A percentile compares a stretch with the other conserved stretches of the same genome.
These are phyloP conservation scores for Nicotiana undulata DNA, from an alignment of 257 asterid species.

Conservation along the genomic window DNA sequence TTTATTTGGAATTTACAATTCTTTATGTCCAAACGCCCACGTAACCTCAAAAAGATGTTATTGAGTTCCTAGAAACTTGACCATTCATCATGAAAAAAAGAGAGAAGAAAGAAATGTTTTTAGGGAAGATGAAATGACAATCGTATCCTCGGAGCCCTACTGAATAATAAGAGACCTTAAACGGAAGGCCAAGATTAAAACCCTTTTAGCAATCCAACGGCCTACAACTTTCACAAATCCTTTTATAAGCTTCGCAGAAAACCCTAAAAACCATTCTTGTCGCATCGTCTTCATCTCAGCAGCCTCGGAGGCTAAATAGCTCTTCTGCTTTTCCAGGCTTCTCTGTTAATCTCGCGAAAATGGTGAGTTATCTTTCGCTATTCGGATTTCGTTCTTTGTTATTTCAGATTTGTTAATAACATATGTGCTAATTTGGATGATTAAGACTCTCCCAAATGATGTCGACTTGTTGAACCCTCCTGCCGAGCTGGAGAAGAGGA, in stretches of 20 bases:
- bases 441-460: slow-evolving; percentile 23
- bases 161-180: neutral
- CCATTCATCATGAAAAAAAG: too few relatives aligned
- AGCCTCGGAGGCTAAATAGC: neutral
- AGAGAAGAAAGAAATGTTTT: too few relatives aligned
- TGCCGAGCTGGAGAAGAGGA: slow-evolving; percentile 16
- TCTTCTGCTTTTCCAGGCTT: neutral
- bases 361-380: neutral
- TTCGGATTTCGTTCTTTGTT: neutral
- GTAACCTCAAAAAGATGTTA: too few relatives aligned
- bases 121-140: neutral
- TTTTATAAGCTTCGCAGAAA: neutral
- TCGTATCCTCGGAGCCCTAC: neutral
- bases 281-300: neutral
- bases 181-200: neutral
- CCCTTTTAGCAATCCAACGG: neutral
- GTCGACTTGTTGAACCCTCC: slow-evolving; percentile 26
- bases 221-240: neutral
- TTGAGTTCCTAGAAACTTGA: too few relatives aligned
- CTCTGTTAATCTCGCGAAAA: neutral
- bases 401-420: neutral
- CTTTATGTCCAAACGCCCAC: too few relatives aligned
- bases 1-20: too few relatives aligned
- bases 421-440: neutral
- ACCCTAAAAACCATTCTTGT: neutral